Base-by-base conservation (phyloP, 768 basidiomycete species). In the Myochromella boudieri region DNA sequence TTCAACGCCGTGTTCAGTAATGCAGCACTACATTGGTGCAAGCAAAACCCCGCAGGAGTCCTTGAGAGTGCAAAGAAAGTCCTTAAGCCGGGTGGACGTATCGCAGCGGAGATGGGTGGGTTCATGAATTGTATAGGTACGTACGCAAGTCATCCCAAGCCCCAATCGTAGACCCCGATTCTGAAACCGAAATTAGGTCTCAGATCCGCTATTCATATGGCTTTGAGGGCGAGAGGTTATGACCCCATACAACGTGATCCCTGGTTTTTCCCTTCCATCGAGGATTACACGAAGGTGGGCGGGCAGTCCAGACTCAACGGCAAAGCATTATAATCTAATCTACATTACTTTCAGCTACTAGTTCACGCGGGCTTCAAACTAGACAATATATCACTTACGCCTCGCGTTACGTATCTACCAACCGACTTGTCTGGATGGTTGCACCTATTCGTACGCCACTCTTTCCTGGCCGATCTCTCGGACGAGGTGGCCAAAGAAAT, bases 21-120 rank as follows among this genome's bases (percentile, higher is more conserved):
- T 51, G 88, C 92, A 0, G 74, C 78, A 3, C 60, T 94, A 51
- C 91, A 95, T 57, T 94, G 91, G 91, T 93, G 90, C 66, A 92
- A 89, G 62, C 67, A 68, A 4, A 72, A 85, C 54, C 92, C 91
- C 1, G 61, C 57, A 1, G 82, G 78, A 1, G 90, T 91, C 7
- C 60, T 91, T 8, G 64, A 72, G 11, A 75, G 81, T 39, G 75
- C 78, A n/a, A 78, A 77, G 57, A 71, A 67, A 36, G 65, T 85
- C 8, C 67, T 93, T 44, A 89, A 81, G 55, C 75, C 72, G 1
- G 85, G 86, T 0, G 91, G 90, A 1, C 70, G 84, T 17, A 78
- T 92, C 37, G 82, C 82, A 0, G 82, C 75, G 18, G 91, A 93
- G 61, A 82, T 91, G 76, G 85, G 90, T 11, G 87, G 85, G 0